Conservation (phyloP, 2,329 filamentous ascomycete species). For the Alternaria arbusti region DNA sequence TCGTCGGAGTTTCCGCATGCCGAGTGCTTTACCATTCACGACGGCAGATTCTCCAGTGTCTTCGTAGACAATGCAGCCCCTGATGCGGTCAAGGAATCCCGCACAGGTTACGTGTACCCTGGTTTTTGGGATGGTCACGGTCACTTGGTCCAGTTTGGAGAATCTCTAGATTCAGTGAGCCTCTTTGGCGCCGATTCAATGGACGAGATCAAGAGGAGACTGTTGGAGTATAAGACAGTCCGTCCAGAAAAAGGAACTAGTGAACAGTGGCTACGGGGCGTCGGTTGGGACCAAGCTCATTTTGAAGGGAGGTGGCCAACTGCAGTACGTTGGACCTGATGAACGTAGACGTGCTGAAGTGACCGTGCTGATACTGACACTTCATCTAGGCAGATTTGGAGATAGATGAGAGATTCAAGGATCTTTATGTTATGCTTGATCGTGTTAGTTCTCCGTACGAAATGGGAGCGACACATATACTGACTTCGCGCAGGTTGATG, state of each 20-base stretch:
- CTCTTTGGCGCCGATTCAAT: slow-evolving; percentile 66
- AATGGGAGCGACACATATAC: background rate
- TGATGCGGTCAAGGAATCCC: slow-evolving; percentile 17
- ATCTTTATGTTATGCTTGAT: slow-evolving; percentile 71
- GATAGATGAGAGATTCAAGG: slow-evolving; percentile 58
- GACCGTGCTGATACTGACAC: background rate
- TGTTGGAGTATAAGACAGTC: slow-evolving; percentile 59
- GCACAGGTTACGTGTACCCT: slow-evolving; percentile 65
- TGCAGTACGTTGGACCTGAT: slow-evolving; percentile 56
- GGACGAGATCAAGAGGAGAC: slow-evolving; percentile 60
- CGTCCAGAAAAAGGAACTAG: slow-evolving; percentile 61
- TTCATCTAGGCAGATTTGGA: slow-evolving; percentile 62
- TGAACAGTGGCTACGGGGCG: slow-evolving; percentile 68
- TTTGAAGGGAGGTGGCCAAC: slow-evolving; percentile 69
- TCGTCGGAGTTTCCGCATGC: slow-evolving; percentile 43
- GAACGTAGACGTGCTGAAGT: background rate
- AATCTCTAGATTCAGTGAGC: slow-evolving; percentile 70
- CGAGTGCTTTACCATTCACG: slow-evolving; percentile 63
- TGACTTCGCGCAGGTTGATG: slow-evolving; percentile 55
- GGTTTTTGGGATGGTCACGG: slow-evolving; percentile 76
- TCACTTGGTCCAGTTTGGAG: slow-evolving; percentile 70
- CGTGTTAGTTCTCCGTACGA: slow-evolving; percentile 48
- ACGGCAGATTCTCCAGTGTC: slow-evolving; percentile 57
- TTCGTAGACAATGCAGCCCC: slow-evolving; percentile 35
- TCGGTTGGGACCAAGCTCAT: slow-evolving; percentile 74